Base-by-base conservation (phyloP, 2,329 filamentous ascomycete species). In the Xylaria hypoxylon region DNA sequence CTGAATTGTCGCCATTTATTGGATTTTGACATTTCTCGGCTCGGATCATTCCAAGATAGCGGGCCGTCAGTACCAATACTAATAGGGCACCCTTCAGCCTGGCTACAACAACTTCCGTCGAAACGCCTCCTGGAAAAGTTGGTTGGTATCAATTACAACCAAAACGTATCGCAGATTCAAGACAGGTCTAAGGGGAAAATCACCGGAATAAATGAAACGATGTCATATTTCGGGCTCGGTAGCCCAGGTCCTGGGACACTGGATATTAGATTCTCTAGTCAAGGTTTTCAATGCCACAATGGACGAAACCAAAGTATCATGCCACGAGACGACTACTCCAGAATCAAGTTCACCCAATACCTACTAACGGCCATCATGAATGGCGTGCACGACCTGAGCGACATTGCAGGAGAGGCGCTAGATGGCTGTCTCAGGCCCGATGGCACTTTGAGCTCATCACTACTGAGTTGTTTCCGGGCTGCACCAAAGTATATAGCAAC, bases 71-170 rank as follows among this genome's bases (percentile, higher is more conserved):
- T 33, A 7, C 11, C 6, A 8, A 33, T 33, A 33, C 7, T 33
- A 8, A 33, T 42, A 5, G 33, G 31, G 2, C 1, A 10, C 33
- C 31, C 59, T 35, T 47, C 35, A 17, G 26, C 42, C 60, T 63
- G 60, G 60, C 19, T 63, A 19, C 28, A 8, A 24, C 10, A 26
- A 10, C 44, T 57, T 42, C 59, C 42, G 11, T 56, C 31, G 10
- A 48, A 31, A 42, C 40, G 8, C 17, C 40, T 44, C 8, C 15
- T 24, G 8, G 22, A 2, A 47, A 19, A 10, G n/a, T 1, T 24
- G n/a, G 19, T 24, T 11, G 7, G 22, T 47, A 24, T 47, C 7
- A 47, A 24, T 13, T 24, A 10, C 8, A 47, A 24, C 8, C n/a
- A 47, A 40, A 60, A 28, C 8, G n/a, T 22, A 17, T 5, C 6